These are phyloP conservation scores for Aspergillus brasiliensis DNA, from an alignment of 2,329 filamentous ascomycete genomes.

Conservation along the genomic window DNA sequence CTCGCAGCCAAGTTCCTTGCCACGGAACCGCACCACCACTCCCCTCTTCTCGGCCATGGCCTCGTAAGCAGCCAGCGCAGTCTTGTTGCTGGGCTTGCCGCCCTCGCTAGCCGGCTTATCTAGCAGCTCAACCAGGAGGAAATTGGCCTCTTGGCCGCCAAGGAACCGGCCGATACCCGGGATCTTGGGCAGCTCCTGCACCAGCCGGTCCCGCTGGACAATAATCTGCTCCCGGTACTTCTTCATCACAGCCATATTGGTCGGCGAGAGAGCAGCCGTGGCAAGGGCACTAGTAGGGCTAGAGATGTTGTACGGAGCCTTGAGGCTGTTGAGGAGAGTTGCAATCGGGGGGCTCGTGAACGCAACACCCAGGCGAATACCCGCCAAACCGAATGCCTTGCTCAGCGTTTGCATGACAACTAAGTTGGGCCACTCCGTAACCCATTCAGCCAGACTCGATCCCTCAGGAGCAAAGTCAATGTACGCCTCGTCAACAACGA, in stretches of 20 bases:
- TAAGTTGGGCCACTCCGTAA: conserved; percentile 88
- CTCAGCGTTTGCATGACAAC: conserved; percentile 99
- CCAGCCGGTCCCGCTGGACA: conserved; percentile 73
- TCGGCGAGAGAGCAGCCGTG: conserved; percentile 66
- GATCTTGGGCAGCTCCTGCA: conserved; percentile 72
- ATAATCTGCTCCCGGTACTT: conserved; percentile 70
- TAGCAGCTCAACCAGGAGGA: conserved; percentile 86
- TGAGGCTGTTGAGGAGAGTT: conserved; percentile 81
- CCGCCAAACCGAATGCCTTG: conserved; percentile 94
- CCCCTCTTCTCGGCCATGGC: conserved; percentile 79
- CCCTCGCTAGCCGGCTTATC: conserved; percentile 56
- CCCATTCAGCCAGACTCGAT: conserved; percentile 86
- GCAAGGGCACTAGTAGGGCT: conserved; percentile 84
- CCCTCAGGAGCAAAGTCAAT: conserved; percentile 85
- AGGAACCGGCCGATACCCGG: conserved; percentile 77
- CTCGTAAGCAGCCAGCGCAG: conserved; percentile 80
- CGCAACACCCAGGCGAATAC: conserved; percentile 84
- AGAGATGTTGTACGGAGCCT: conserved; percentile 94
- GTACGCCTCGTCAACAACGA: conserved; percentile 94
- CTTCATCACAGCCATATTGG: conserved; percentile 73
- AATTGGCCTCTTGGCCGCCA: conserved; percentile 83
- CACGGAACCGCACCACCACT: conserved; percentile 90
- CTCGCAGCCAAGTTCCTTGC: conserved; percentile 85
- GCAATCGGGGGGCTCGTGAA: conserved; percentile 78
- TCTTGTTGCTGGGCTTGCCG: conserved; percentile 75